Evolutionary conservation across 495 filamentous ascomycete species (phyloP), one percentile per base, ranked within the genome.

Genomic region (Glutinoglossum americanum): DNA sequence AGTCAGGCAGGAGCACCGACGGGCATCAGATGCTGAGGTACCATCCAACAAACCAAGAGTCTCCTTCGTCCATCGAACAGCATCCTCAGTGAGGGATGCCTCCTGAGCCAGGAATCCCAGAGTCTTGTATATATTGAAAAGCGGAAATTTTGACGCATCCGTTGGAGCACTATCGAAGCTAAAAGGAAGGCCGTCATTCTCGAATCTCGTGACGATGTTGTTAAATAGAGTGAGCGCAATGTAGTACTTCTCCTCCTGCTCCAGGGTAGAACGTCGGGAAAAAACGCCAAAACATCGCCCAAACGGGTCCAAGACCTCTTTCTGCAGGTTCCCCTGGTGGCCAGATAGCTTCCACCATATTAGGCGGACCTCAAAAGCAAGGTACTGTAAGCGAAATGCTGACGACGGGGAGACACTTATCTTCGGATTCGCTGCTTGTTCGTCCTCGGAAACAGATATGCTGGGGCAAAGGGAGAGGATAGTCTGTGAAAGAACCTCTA

Each of bases 261-360:
- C 23, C 17, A 60, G 33, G 28, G n/a, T 21, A 9, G 64, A 64
- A 54, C 81, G 74, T 49, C 82, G 73, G 41, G 73, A 68, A 62
- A 82, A 90, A 17, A 72, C 73, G 1, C 72, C 69, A 19, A 90
- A 65, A 59, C 79, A 90, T 41, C 80, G 77, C 3, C 76, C 69
- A 39, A 89, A 74, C 13, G 87, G 87, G 3, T 80, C 74, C 53
- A 82, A 66, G 54, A 93, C 65, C 28, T 94, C 86, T 64, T 79
- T 84, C 26, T 74, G 74, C 21, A 78, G 66, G 57, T 93, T 76
- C 17, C 75, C 80, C 23, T 78, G 62, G 64, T 92, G 88, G n/a
- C 74, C 73, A 4, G 80, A 78, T 33, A 89, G 54, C 37, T 72
- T 78, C 87, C 87, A 90, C 69, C 82, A 86, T 56, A 76, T 68